These are phyloP conservation scores for Trichosporon sp. DNA, from an alignment of 1,284 basidiomycete species.

Conservation along the genomic window DNA sequence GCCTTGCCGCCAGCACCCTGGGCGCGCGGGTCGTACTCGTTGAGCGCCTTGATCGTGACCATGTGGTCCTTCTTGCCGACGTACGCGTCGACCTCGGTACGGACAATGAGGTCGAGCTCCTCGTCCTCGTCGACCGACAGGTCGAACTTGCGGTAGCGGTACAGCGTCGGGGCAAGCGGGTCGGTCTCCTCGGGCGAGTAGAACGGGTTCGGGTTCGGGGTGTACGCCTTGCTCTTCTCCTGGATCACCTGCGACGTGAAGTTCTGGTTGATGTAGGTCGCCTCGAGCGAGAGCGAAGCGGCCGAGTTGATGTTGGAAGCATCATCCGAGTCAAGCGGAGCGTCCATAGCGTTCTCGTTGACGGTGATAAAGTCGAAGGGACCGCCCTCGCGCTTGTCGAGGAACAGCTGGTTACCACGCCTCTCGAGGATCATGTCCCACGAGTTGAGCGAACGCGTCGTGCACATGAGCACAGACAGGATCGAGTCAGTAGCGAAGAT, in stretches of 20 bases:
- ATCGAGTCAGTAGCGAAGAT: conserved; percentile 96
- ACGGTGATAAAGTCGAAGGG: conserved; percentile 96
- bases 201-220: conserved; percentile 88
- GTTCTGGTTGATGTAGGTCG: conserved; percentile 99
- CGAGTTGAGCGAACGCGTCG: conserved; percentile 90
- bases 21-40: conserved; percentile 93
- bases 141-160: conserved; percentile 95
- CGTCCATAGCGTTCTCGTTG: conserved; percentile 96
- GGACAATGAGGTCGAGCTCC: conserved; percentile 75
- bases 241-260: conserved; percentile 94
- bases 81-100: conserved; percentile 95
- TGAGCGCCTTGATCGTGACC: conserved; percentile 88
- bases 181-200: conserved; percentile 91
- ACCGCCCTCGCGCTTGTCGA: conserved; percentile 97
- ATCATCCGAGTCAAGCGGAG: conserved; percentile 78
- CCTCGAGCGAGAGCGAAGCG: conserved; percentile 88
- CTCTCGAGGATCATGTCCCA: conserved; percentile 97
- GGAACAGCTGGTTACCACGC: conserved; percentile 87
- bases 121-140: conserved; percentile 87
- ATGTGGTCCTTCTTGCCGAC: conserved; percentile 56
- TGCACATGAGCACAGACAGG: conserved; percentile 92
- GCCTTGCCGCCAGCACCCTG: conserved; percentile 61
- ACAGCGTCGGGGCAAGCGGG: conserved; percentile 89
- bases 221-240: conserved; percentile 55
- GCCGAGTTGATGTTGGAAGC: conserved; percentile 79